Base-by-base conservation (phyloP, 441 rosid genomes). In the Hypseocharis bilobata region DNA sequence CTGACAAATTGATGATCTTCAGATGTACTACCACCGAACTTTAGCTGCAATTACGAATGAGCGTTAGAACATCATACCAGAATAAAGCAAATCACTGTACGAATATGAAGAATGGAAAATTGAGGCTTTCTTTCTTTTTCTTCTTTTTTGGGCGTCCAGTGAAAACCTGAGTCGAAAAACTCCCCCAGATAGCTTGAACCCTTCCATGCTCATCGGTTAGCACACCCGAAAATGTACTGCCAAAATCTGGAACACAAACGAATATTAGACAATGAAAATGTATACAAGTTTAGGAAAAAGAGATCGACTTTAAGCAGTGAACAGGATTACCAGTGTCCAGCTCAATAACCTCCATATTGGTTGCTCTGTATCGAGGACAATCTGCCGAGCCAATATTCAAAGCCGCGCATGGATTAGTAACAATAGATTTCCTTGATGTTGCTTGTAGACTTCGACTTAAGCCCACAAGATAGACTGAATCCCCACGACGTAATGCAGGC, bases 271-370 rank as follows among this genome's bases (percentile, higher is more conserved):
- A 73, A 47, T 47, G 61, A 61, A 62, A 38, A 47, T 47, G 51
- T 56, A n/a, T n/a, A 52, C 14, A 3, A 25, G 32, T 60, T 30
- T 40, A 34, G n/a, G 23, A 45, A 45, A 52, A 8, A 52, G 28
- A 52, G 23, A 52, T 23, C 1, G 10, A 52, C 57, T 52, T 52
- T 22, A 52, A 23, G n/a, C 57, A 52, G 11, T 22, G 57, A n/a
- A 23, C 23, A 68, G 22, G 74, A 40, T 56, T 79, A 89, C 99
- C 97, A 17, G 96, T 87, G 80, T 91, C 96, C 67, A 93, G 85
- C 81, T 93, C 99, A 76, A 93, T 86, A 32, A 91, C 93, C 83
- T 93, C 97, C 89, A 86, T 93, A 79, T 91, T 93, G 67, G 85
- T 87, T 70, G 98, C 97, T 78, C 93, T 85, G 70, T 90, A 88